Base-by-base conservation (phyloP, 768 basidiomycete species). In the Udeniomyces megalosporus region DNA sequence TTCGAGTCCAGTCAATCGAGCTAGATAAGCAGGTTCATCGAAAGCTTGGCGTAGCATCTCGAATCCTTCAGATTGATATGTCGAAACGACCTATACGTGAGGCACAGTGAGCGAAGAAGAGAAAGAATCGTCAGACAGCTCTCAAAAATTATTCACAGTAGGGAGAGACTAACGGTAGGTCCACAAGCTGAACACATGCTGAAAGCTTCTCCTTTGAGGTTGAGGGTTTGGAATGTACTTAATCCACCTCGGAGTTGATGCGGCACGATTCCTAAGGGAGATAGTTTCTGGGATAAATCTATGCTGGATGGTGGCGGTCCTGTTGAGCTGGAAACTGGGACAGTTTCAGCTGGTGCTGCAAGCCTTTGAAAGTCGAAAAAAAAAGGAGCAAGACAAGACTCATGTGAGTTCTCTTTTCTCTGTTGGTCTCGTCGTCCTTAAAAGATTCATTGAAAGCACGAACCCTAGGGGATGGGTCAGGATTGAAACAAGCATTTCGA, bases 201-300 rank as follows among this genome's bases (percentile, higher is more conserved):
- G 70, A 86, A 99, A 1, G 90, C 88, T 2, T 85, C 82, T 0
- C 93, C 95, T 0, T 84, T 82, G 62, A 99, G 82, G 29, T 82
- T 81, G 68, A 96, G 77, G 47, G 82, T 89, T 56, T 83, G 79
- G 77, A 93, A 99, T 66, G 88, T 84, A 5, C 83, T 82, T 3
- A 97, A 78, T 76, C 83, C 90, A 0, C 92, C 95, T 4, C 95
- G 82, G 11, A 97, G 77, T 71, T 96, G 92, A 71, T 97, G 95
- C 0, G 95, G 95, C 3, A 96, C 87, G 20, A 84, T 75, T 0
- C 60, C 50, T n/a, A 52, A 42, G 24, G 58, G 48, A 4, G 72
- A 68, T 81, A 68, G 70, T 47, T 73, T 17, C 10, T 8, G 10
- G 72, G 14, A 69, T 68, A 32, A 45, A 44, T n/a, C 45, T 54